phyloP scores from a whole-genome alignment of 1,284 basidiomycete genomes.

The Rhodotorula mucilaginosa region DNA sequence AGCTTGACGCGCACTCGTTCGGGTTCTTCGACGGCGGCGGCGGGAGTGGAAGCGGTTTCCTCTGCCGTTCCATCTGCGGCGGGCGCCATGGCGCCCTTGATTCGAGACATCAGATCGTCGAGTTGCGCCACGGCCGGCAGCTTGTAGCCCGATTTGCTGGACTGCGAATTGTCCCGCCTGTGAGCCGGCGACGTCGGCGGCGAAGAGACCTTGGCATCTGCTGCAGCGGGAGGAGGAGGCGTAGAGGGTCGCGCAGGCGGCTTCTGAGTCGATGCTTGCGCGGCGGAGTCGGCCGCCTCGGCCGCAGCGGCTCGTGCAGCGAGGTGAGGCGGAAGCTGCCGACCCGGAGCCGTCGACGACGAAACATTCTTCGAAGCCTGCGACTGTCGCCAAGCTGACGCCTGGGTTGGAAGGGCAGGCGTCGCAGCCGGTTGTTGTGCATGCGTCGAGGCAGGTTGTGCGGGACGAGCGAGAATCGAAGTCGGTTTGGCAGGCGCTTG shows the following conservation, averaged over 20 bases:
- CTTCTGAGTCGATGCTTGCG: neutral
- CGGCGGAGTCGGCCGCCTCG: too few relatives aligned
- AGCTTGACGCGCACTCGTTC: neutral
- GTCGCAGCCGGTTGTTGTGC: neutral
- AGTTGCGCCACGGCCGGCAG: slow-evolving; percentile 71
- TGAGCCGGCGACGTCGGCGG: slow-evolving; percentile 12
- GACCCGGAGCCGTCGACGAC: neutral
- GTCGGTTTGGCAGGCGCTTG: neutral
- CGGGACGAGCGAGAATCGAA: neutral
- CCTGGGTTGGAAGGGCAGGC: slow-evolving; percentile 5
- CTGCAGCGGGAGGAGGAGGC: neutral
- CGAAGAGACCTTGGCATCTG: neutral
- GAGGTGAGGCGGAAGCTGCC: slow-evolving; percentile 35
- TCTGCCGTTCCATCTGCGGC: neutral
- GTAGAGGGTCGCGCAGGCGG: neutral
- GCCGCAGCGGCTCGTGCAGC: neutral
- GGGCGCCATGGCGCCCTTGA: slow-evolving; percentile 70
- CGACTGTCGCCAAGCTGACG: slow-evolving; percentile 15
- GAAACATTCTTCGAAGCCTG: neutral
- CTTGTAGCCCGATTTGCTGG: slow-evolving; percentile 46
- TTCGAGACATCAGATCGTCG: slow-evolving; percentile 80
- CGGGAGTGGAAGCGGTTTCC: neutral
- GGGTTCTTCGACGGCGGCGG: neutral
- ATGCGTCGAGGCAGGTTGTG: neutral
- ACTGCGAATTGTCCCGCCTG: slow-evolving; percentile 2